Conservation (phyloP, 2,329 filamentous ascomycete genomes). For the Pseudogymnoascus sp. region DNA sequence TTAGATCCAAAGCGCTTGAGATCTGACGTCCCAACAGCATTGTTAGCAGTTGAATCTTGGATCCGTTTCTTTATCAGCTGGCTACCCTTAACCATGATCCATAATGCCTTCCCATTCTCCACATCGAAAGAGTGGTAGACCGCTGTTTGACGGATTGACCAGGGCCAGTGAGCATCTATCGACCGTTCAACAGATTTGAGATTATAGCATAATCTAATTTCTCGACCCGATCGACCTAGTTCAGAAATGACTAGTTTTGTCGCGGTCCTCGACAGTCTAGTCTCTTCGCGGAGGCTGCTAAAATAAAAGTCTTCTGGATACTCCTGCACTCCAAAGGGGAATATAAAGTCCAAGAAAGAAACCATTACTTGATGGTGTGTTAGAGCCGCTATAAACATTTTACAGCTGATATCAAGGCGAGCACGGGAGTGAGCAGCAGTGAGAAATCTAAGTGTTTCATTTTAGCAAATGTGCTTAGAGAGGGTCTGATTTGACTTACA, state of each 20-base stretch:
- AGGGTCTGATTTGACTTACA: constrained; percentile 15
- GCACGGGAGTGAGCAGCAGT: constrained; percentile 20
- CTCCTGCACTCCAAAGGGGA: constrained; percentile 30
- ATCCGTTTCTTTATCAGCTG: constrained; percentile 28
- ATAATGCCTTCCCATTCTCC: constrained; percentile 26
- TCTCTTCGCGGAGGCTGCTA: constrained; percentile 30
- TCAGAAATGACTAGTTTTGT: constrained; percentile 19
- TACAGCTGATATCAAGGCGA: constrained; percentile 12
- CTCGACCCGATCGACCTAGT: constrained; percentile 31
- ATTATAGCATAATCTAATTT: constrained; percentile 34
- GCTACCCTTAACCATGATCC: constrained; percentile 35
- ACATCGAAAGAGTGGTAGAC: constrained; percentile 35
- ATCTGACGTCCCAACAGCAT: neutral
- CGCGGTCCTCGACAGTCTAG: constrained; percentile 13
- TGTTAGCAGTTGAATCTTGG: constrained; percentile 14
- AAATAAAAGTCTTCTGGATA: constrained; percentile 31
- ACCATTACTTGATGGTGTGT: constrained; percentile 31
- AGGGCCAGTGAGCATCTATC: constrained; percentile 19
- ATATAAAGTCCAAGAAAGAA: constrained; percentile 32
- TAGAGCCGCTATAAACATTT: constrained; percentile 19
- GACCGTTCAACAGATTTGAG: constrained; percentile 31
- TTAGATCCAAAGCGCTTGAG: constrained; percentile 12
- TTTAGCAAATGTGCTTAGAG: neutral
- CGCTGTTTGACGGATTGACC: constrained; percentile 33
- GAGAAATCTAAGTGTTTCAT: constrained; percentile 17